A percentile compares a stretch with the other conserved stretches of the same genome.
These are phyloP conservation scores for Ascochyta lentis DNA, from an alignment of 2,329 filamentous ascomycete genomes.

Conservation along the genomic window DNA sequence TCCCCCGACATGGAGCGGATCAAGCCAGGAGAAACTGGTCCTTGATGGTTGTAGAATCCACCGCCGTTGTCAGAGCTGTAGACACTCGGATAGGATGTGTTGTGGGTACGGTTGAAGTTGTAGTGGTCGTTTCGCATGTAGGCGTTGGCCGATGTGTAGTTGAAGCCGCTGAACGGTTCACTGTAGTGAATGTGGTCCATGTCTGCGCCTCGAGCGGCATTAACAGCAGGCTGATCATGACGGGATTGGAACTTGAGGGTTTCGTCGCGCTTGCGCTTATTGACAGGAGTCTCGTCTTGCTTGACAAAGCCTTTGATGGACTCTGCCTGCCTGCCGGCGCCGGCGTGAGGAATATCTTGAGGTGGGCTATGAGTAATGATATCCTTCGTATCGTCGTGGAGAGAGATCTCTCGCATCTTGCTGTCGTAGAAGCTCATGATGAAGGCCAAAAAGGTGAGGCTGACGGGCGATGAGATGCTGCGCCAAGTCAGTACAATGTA, in stretches of 20 bases:
- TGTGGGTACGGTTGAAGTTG: background rate
- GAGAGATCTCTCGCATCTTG: background rate
- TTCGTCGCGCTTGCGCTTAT: constrained; percentile 6
- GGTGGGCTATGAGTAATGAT: background rate
- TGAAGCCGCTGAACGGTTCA: background rate
- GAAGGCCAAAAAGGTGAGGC: background rate
- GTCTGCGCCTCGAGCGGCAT: background rate
- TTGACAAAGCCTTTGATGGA: background rate
- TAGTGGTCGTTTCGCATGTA: background rate
- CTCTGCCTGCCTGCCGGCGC: background rate
- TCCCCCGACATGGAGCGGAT: background rate
- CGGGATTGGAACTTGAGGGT: background rate
- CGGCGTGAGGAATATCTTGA: background rate
- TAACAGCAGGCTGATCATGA: background rate
- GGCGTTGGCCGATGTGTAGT: background rate
- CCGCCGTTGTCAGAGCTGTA: background rate
- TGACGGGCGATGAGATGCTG: background rate
- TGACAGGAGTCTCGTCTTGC: background rate
- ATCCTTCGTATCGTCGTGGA: background rate
- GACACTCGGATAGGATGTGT: background rate
- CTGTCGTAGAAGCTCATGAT: background rate
- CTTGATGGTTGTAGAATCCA: background rate
- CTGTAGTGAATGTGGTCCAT: constrained; percentile 6
- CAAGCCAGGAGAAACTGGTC: background rate
- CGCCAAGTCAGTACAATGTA: background rate